Evolutionary conservation across 257 asterid species (phyloP), one percentile per base, ranked within the genome.

Genomic region (Solanum etuberosum): DNA sequence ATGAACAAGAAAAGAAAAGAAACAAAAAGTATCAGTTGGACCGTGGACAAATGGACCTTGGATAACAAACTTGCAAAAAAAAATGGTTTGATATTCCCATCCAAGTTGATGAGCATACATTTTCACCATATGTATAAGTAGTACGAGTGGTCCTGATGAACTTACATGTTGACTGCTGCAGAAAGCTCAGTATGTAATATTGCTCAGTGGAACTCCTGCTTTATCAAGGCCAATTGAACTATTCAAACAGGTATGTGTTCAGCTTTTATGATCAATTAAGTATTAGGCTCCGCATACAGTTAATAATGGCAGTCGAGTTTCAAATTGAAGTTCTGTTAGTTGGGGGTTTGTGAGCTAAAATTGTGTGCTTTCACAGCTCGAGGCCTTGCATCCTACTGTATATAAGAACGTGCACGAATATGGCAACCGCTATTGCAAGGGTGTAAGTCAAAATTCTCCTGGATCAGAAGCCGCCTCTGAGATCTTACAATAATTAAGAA

Each of bases 191-290:
- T 94, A 92, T 88, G 92, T 87, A 67, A 94, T 95, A 90, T 90
- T 97, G 94, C 98, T 95, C 85, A 97, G 98, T 90, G 98, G 99
- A 88, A 97, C 99, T 87, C 99, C 99, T 87, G 99, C 98, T 61
- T 91, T 97, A 86, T 97, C 99, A 40, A 92, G 99, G 32, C 99
- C 99, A 35, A 94, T 97, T 82, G 99, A 97, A 90, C 94, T 95
- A 83, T 94, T 89, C 88, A 97, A 95, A 92, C 99, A 95, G 98
- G 98, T 96, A 87, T 61, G 3, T 38, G 87, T 59, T 70, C 51
- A 84, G 76, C 85, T 32, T 83, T 65, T 38, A 48, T 21, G n/a
- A 85, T 87, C 85, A 84, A 87, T 86, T 86, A 68, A 90, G 85
- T 86, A 70, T 38, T 48, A 38, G 67, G 40, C 87, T 80, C 48